Percentiles rank a stretch among this genome's conserved stretches.
Evolutionary conservation across 495 filamentous ascomycete species (phyloP).

Genomic region (Lineolata rhizophorae): DNA sequence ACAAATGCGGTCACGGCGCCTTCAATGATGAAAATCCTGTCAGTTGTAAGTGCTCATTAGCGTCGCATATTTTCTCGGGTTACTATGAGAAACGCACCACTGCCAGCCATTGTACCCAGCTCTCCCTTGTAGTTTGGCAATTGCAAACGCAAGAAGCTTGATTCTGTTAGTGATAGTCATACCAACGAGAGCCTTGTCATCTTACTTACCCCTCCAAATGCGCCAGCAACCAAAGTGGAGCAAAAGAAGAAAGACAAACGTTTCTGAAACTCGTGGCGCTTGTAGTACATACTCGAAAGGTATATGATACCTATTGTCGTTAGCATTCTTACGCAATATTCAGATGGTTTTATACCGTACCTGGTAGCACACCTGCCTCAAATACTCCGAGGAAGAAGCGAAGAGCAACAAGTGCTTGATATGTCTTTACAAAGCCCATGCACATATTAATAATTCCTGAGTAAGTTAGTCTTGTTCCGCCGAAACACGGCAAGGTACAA

Average conservation of each 20-base stretch:
- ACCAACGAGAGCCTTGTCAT: too few relatives aligned
- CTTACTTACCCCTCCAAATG: slow-evolving; percentile 26
- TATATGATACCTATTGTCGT: neutral
- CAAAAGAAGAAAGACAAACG: neutral
- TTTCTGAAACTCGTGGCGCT: neutral
- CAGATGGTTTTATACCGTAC: neutral
- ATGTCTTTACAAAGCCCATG: neutral
- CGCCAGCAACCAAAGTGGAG: slow-evolving; percentile 18
- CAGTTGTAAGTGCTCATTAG: neutral
- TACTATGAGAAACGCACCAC: too few relatives aligned
- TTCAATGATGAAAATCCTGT: slow-evolving; percentile 28
- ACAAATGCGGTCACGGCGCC: slow-evolving; percentile 23
- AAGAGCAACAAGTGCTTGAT: neutral
- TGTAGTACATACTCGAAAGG: neutral
- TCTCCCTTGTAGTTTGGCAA: slow-evolving; percentile 5
- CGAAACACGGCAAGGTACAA: neutral
- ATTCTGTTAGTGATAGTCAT: neutral
- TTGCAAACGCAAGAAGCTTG: slow-evolving; percentile 21
- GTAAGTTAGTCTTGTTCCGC: neutral
- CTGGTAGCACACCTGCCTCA: neutral
- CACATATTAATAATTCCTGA: neutral
- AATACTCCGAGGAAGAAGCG: neutral
- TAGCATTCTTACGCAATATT: neutral
- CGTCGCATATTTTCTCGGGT: too few relatives aligned
- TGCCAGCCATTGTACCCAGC: slow-evolving; percentile 21